phyloP scores from a whole-genome alignment of 345 rosid genomes.

The Punica granatum region DNA sequence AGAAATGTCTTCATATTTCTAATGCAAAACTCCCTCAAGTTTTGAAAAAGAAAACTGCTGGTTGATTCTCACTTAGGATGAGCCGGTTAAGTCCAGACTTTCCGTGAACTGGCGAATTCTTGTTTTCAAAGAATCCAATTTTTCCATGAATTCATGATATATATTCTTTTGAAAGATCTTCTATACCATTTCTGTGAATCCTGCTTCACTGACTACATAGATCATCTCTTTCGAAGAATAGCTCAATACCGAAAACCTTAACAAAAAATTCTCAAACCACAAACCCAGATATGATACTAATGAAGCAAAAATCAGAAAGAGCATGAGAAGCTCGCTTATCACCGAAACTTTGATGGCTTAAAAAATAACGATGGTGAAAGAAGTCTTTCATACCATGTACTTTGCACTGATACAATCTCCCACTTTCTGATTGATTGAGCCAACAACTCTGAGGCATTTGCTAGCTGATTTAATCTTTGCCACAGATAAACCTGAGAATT shows the following conservation, averaged over 20 bases:
- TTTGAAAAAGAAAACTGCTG: no score
- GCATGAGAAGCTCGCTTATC: neutral
- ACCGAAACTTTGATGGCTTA: neutral
- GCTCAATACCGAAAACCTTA: neutral
- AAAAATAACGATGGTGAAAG: neutral
- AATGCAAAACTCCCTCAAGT: no score
- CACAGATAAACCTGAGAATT: slow-evolving; percentile 48
- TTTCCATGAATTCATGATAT: neutral
- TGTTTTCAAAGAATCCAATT: neutral
- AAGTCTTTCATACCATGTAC: slow-evolving; percentile 38
- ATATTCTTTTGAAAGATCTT: neutral
- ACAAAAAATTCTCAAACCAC: neutral
- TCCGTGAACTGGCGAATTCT: neutral
- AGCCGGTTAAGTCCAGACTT: no score
- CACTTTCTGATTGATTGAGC: slow-evolving; percentile 60
- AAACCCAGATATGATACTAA: neutral
- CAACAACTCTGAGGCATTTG: slow-evolving; percentile 63
- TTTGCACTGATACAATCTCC: slow-evolving; percentile 44
- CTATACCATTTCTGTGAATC: neutral
- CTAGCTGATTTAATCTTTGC: slow-evolving; percentile 65
- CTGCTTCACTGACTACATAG: neutral
- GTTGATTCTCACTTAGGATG: no score
- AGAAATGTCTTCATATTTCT: no score
- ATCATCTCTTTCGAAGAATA: neutral
- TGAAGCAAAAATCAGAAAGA: neutral